Conservation (phyloP, 2,329 filamentous ascomycete species). For the Eurotiales sp. region DNA sequence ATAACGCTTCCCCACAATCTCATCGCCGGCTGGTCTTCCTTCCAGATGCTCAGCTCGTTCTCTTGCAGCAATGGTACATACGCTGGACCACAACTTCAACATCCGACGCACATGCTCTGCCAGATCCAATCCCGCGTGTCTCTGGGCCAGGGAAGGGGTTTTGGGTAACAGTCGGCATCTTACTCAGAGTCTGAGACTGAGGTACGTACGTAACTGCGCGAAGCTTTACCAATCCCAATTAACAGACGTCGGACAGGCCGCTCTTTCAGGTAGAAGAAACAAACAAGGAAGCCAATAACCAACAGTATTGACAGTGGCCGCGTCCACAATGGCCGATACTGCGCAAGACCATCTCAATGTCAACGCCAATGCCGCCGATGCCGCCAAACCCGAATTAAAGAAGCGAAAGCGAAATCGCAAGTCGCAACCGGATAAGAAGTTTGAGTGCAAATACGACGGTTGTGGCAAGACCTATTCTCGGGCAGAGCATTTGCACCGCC, state of each 20-base stretch:
- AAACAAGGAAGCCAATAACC: neutral
- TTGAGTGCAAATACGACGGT: constrained; percentile 77
- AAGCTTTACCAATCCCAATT: too few species aligned
- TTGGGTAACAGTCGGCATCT: constrained; percentile 8
- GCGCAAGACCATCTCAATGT: constrained; percentile 15
- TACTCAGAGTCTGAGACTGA: neutral
- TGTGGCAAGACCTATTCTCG: constrained; percentile 96
- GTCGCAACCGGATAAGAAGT: constrained; percentile 50
- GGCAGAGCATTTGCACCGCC: constrained; percentile 92
- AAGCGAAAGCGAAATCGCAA: constrained; percentile 45
- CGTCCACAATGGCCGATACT: constrained; percentile 20
- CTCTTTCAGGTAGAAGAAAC: neutral
- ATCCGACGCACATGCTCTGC: constrained; percentile 11
- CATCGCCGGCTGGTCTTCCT: neutral
- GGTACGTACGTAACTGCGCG: neutral
- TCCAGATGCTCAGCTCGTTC: neutral
- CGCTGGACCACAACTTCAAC: neutral
- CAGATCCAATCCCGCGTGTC: constrained; percentile 9
- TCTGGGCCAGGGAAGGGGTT: constrained; percentile 10
- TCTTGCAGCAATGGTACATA: neutral
- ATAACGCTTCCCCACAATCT: neutral
- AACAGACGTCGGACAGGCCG: too few species aligned
- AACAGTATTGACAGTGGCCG: constrained; percentile 23
- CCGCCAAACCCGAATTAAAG: constrained; percentile 30
- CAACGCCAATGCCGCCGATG: too few species aligned